A percentile compares a stretch with the other conserved stretches of the same genome.
phyloP scores from a whole-genome alignment of 768 basidiomycete genomes.

The Boletus reticuloceps region DNA sequence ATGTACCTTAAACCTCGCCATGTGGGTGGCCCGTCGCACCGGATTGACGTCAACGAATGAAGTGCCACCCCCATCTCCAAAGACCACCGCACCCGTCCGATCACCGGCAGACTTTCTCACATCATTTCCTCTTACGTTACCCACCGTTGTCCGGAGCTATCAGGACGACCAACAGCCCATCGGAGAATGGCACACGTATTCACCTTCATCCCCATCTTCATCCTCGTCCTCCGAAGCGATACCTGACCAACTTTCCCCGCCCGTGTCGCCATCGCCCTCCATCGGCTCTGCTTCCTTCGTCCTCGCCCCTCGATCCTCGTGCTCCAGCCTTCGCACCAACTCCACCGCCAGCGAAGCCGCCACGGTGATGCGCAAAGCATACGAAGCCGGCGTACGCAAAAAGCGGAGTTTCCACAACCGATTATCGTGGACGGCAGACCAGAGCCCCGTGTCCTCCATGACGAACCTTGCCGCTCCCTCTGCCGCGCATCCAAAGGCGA shows the following conservation, averaged over 20 bases:
- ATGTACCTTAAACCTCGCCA: conserved; percentile 64
- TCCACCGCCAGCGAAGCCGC: conserved; percentile 22
- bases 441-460: conserved; percentile 22
- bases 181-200: conserved; percentile 27
- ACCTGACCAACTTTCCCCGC: conserved; percentile 26
- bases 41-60: conserved; percentile 33
- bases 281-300: conserved; percentile 25
- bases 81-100: conserved; percentile 27
- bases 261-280: conserved; percentile 29
- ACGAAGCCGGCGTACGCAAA: conserved; percentile 31
- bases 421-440: conserved; percentile 29
- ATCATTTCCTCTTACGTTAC: conserved; percentile 58
- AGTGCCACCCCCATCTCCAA: neutral
- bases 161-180: conserved; percentile 24
- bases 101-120: conserved; percentile 45
- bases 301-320: conserved; percentile 26
- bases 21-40: conserved; percentile 60
- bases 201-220: conserved; percentile 29
- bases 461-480: conserved; percentile 10
- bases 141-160: conserved; percentile 35
- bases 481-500: conserved; percentile 18
- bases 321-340: conserved; percentile 27
- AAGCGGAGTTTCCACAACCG: conserved; percentile 32
- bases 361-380: conserved; percentile 30
- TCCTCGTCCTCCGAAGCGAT: conserved; percentile 30